These are phyloP conservation scores for Diaporthe humulicola DNA, from an alignment of 2,329 filamentous ascomycete species.

Conservation along the genomic window DNA sequence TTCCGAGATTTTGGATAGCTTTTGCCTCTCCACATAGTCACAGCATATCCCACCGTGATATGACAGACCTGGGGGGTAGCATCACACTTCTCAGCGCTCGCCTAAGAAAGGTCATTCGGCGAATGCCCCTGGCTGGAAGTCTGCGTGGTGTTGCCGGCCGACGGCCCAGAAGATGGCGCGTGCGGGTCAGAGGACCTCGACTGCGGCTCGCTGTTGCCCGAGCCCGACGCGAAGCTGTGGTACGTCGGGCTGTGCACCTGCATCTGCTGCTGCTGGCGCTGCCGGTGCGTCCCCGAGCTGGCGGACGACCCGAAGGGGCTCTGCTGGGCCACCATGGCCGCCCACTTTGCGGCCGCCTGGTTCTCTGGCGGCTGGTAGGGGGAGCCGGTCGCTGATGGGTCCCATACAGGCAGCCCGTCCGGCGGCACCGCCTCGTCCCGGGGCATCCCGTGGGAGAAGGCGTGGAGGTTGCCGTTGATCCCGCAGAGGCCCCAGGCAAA, in stretches of 20 bases:
- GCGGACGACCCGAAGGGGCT: background rate
- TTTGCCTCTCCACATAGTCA: background rate
- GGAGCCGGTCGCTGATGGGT: constrained; percentile 53
- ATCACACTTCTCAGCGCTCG: background rate
- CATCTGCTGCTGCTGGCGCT: constrained; percentile 24
- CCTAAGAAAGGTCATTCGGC: background rate
- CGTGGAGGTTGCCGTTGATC: constrained; percentile 81
- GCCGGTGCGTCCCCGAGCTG: constrained; percentile 14
- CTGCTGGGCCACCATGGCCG: constrained; percentile 34
- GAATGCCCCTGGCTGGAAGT: background rate
- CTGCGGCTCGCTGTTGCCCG: constrained; percentile 13
- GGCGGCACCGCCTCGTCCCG: constrained; percentile 73
- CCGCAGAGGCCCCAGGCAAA: constrained; percentile 87
- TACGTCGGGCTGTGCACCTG: background rate
- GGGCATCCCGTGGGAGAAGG: constrained; percentile 73
- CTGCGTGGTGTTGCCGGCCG: background rate
- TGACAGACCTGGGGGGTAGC: background rate
- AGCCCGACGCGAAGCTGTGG: background rate
- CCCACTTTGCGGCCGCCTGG: constrained; percentile 49
- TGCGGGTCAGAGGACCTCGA: background rate
- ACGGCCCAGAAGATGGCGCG: constrained; percentile 5
- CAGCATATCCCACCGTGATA: too few species aligned
- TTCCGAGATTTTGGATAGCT: background rate
- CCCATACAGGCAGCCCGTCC: constrained; percentile 73
- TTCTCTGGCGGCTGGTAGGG: constrained; percentile 53